Conservation (phyloP, 176 grass and related monocot species). For the Secale cereale region DNA sequence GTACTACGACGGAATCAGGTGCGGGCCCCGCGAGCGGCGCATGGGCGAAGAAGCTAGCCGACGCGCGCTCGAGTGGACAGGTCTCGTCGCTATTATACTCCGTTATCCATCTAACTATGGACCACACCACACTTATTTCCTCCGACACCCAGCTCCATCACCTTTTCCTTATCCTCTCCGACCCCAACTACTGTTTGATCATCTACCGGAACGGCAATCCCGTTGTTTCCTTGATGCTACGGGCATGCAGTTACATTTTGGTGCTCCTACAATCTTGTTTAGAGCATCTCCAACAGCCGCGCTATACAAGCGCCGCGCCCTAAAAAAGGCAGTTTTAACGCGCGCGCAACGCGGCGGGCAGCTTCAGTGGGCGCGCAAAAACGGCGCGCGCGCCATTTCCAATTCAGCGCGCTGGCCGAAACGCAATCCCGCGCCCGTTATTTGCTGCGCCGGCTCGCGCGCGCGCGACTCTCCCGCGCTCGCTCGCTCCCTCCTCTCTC, state of each 20-base stretch:
- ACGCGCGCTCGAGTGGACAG: background rate
- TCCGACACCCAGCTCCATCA: background rate
- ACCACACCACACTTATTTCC: conserved; percentile 14
- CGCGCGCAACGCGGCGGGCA: too few species aligned
- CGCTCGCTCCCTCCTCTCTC: too few species aligned
- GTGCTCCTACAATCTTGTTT: too few species aligned
- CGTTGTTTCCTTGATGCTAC: background rate
- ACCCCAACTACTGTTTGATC: background rate
- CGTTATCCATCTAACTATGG: conserved; percentile 24
- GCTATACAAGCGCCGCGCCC: too few species aligned
- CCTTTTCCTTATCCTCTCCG: background rate
- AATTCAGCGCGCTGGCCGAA: too few species aligned
- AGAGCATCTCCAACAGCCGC: too few species aligned
- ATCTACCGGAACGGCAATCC: background rate
- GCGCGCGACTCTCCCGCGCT: too few species aligned
- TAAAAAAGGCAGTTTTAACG: too few species aligned
- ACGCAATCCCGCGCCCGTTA: too few species aligned
- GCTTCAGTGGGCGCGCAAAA: too few species aligned
- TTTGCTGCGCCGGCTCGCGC: too few species aligned
- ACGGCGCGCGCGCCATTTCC: too few species aligned
- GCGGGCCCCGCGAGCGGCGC: background rate
- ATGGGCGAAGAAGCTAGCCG: background rate
- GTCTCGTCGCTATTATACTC: background rate
- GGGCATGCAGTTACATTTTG: background rate
- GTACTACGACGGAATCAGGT: background rate